Base-by-base conservation (phyloP, 441 rosid species). In the Populus hybrid region DNA sequence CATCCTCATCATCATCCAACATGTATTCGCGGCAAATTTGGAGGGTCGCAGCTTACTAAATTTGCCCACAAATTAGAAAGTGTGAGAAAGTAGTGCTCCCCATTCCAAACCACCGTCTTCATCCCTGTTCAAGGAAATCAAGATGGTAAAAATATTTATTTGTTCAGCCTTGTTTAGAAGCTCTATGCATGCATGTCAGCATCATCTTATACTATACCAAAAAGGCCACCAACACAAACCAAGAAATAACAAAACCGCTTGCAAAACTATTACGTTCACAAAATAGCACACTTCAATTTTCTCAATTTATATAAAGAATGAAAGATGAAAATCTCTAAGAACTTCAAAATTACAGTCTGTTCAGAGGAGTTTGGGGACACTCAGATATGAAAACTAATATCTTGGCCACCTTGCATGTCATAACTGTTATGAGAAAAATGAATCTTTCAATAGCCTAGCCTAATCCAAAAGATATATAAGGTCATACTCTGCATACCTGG, bases 11-110 rank as follows among this genome's bases (percentile, higher is more conserved):
- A 34, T 85, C 78, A 85, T 34, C 79, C 74, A 57, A 54, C 69
- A 40, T 72, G 79, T 23, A 85, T 36, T 63, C 28, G 35, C 0
- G 89, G 87, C 85, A 89, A 77, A 64, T 74, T 84, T 46, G 95
- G 95, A 69, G 94, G 89, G 61, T 86, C 76, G 1, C 5, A 79
- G 74, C 84, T 81, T 54, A 89, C 77, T 35, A 90, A 76, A 85
- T 91, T 88, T 64, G 89, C 90, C 97, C 95, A 91, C 72, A 92
- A 78, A 83, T 92, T 92, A 10, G 88, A 93, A 8, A 91, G 84
- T 10, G 84, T 82, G 75, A 90, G 79, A 73, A 91, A 88, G 83
- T 82, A 91, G 67, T 79, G 84, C 61, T 80, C 79, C 66, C 84
- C 87, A 20, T 88, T 82, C 97, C 95, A 92, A 54, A 72, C 78